Percentiles rank a stretch among this genome's conserved stretches.
phyloP scores from a whole-genome alignment of 768 basidiomycete species.

The Favolaschia claudopus region DNA sequence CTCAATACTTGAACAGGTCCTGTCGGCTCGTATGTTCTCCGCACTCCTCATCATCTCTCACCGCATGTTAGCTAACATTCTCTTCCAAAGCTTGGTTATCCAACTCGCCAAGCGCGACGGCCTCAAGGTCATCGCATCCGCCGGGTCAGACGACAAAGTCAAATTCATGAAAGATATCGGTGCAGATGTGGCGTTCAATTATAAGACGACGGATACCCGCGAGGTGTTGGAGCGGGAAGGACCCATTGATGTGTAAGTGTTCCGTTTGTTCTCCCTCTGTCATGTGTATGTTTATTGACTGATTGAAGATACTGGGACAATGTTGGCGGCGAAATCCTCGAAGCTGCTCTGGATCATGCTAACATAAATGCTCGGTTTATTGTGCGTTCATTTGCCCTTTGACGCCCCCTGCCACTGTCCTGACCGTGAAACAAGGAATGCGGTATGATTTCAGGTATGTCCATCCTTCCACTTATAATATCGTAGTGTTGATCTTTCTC shows the following conservation, averaged over 20 bases:
- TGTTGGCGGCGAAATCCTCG: conserved; percentile 67
- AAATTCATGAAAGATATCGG: conserved; percentile 66
- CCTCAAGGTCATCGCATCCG: conserved; percentile 72
- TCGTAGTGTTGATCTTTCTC: not conserved
- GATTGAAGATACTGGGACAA: conserved; percentile 58
- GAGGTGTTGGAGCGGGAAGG: conserved; percentile 66
- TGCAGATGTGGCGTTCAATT: conserved; percentile 76
- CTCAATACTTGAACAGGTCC: conserved; percentile 1
- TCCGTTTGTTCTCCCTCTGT: not conserved
- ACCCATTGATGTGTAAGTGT: conserved; percentile 51
- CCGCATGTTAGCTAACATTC: conserved; percentile 27
- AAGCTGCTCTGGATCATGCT: conserved; percentile 59
- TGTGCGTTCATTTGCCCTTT: conserved; percentile 41
- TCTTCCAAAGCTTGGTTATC: conserved; percentile 48
- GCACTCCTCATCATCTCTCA: not conserved
- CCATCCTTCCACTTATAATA: not conserved
- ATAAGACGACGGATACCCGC: conserved; percentile 63
- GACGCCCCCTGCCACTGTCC: not conserved
- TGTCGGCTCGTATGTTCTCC: not conserved
- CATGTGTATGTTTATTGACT: not conserved
- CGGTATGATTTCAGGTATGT: conserved; percentile 45
- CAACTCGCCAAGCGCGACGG: conserved; percentile 61
- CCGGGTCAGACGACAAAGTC: conserved; percentile 80
- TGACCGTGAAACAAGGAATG: conserved; percentile 42
- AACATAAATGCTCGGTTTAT: conserved; percentile 57